Percentiles rank a stretch among this genome's conserved stretches.
phyloP scores from a whole-genome alignment of 139 green algal genomes.

The Chlorella vulgaris region DNA sequence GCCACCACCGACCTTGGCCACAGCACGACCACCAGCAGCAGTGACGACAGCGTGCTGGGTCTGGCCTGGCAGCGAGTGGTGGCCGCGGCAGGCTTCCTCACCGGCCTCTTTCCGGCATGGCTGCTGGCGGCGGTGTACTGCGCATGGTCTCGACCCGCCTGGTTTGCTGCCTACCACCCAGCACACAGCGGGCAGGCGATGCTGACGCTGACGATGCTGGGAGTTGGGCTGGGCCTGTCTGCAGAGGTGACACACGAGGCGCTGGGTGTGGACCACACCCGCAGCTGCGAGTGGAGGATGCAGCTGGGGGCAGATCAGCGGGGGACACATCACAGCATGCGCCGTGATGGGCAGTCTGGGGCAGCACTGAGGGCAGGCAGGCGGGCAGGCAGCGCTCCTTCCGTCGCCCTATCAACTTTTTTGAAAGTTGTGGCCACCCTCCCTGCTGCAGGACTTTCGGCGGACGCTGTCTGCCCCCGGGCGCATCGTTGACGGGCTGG shows the following conservation, averaged over 20 bases:
- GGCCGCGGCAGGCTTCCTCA: constrained; percentile 16
- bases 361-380: no score
- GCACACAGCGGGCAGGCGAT: constrained; percentile 44
- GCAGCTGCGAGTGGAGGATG: neutral
- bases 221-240: constrained; percentile 76
- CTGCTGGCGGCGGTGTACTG: constrained; percentile 51
- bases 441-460: constrained; percentile 44
- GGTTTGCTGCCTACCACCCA: constrained; percentile 61
- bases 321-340: neutral
- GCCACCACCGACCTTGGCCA: no score
- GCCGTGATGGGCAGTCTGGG: no score
- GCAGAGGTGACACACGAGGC: constrained; percentile 32
- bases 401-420: neutral
- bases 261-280: neutral
- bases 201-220: constrained; percentile 72
- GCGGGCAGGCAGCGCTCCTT: no score
- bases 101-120: constrained; percentile 68
- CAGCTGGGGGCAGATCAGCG: neutral
- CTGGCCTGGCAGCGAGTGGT: neutral
- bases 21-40: no score
- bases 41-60: neutral
- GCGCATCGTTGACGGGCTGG: constrained; percentile 50
- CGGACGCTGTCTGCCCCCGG: constrained; percentile 45
- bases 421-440: no score
- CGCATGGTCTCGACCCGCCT: constrained; percentile 51